phyloP scores from a whole-genome alignment of 2,329 filamentous ascomycete species.

The Fusarium torreyae region DNA sequence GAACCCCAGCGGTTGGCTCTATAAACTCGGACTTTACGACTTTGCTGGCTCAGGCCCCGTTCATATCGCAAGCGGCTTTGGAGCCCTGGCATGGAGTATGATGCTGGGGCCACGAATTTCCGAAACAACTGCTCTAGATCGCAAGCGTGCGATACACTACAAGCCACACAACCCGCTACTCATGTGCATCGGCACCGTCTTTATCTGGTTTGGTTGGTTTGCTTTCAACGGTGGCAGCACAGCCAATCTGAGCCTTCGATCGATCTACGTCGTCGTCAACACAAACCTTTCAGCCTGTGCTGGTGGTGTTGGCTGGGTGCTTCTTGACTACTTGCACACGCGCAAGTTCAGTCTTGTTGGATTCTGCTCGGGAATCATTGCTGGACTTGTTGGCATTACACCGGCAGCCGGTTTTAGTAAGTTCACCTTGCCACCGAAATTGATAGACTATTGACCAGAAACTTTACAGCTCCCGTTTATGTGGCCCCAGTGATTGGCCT shows the following conservation, averaged over 20 bases:
- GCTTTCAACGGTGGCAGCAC: slow-evolving; percentile 68
- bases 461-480: slow-evolving; percentile 61
- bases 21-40: slow-evolving; percentile 71
- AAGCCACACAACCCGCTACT: slow-evolving; percentile 75
- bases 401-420: slow-evolving; percentile 67
- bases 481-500: slow-evolving; percentile 66
- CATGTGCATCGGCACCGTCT: slow-evolving; percentile 74
- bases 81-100: slow-evolving; percentile 75
- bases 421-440: background rate
- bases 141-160: slow-evolving; percentile 47
- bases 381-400: slow-evolving; percentile 71
- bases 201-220: slow-evolving; percentile 77
- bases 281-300: slow-evolving; percentile 71
- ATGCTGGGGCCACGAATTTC: slow-evolving; percentile 70
- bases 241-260: slow-evolving; percentile 66
- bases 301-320: slow-evolving; percentile 67
- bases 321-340: slow-evolving; percentile 67
- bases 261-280: slow-evolving; percentile 70
- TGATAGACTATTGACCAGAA: background rate
- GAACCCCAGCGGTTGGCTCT: slow-evolving; percentile 77
- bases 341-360: slow-evolving; percentile 47
- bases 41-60: slow-evolving; percentile 76
- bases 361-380: slow-evolving; percentile 66
- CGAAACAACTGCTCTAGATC: slow-evolving; percentile 34
- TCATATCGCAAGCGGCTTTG: slow-evolving; percentile 74